These are phyloP conservation scores for Penicillium canescens DNA, from an alignment of 495 filamentous ascomycete species.

Conservation along the genomic window DNA sequence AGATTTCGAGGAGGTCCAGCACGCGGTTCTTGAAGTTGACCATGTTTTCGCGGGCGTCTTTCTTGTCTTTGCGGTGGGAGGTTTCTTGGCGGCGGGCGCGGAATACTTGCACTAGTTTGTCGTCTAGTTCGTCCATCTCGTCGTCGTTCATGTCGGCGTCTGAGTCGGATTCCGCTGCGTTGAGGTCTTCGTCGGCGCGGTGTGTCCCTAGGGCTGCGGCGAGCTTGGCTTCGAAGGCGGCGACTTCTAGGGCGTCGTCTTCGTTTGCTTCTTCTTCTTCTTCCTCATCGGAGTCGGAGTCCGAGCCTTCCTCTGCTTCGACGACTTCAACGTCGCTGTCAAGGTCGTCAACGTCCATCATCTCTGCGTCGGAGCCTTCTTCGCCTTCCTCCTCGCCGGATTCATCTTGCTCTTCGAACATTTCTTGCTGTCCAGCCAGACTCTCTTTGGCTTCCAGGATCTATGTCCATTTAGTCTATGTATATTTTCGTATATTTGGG, in stretches of 20 bases:
- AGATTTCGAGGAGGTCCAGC: constrained; percentile 83
- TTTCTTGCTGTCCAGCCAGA: constrained; percentile 75
- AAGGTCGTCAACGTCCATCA: constrained; percentile 37
- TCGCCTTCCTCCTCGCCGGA: constrained; percentile 48
- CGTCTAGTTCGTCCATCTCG: constrained; percentile 90
- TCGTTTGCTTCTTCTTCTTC: constrained; percentile 44
- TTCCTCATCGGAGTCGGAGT: constrained; percentile 38
- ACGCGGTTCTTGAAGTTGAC: constrained; percentile 94
- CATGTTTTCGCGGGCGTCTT: constrained; percentile 84
- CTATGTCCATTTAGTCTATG: constrained; percentile 28
- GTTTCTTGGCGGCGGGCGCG: constrained; percentile 61
- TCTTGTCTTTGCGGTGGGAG: constrained; percentile 75
- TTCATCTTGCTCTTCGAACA: constrained; percentile 78
- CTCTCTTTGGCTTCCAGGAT: constrained; percentile 79
- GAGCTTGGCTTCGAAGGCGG: constrained; percentile 75
- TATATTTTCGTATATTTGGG: background rate
- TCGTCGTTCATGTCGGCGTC: constrained; percentile 89
- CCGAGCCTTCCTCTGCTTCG: constrained; percentile 29
- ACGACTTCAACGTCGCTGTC: constrained; percentile 35
- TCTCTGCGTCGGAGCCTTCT: constrained; percentile 37
- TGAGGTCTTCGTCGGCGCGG: constrained; percentile 53
- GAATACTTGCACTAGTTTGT: constrained; percentile 80
- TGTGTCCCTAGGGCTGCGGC: constrained; percentile 70
- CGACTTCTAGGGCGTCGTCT: constrained; percentile 53
- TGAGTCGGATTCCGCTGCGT: constrained; percentile 57